phyloP scores from a whole-genome alignment of 1,139 yeast species.

The Magnusiomyces fungicola region DNA sequence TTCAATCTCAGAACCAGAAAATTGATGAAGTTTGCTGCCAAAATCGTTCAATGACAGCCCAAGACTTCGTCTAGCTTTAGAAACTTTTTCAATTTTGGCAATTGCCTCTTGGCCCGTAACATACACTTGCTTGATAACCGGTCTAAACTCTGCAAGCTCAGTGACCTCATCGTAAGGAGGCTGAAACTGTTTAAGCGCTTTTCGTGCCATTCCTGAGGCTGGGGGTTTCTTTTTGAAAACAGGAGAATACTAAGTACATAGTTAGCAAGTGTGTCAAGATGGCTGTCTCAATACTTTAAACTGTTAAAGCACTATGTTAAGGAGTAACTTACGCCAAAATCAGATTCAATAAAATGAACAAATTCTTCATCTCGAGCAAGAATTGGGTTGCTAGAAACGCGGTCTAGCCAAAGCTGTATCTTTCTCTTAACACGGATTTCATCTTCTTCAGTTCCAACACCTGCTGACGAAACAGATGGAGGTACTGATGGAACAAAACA shows the following conservation, averaged over 20 bases:
- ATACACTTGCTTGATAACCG: constrained; percentile 74
- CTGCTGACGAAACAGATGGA: constrained; percentile 63
- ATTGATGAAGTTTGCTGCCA: constrained; percentile 47
- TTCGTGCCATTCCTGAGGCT: constrained; percentile 74
- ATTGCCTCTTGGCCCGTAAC: constrained; percentile 50
- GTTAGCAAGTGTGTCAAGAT: constrained; percentile 16
- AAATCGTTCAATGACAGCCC: constrained; percentile 57
- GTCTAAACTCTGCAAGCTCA: constrained; percentile 78
- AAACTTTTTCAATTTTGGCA: constrained; percentile 46
- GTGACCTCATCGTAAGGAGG: constrained; percentile 85
- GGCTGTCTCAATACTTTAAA: not conserved
- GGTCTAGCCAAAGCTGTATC: constrained; percentile 82
- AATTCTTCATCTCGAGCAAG: constrained; percentile 82
- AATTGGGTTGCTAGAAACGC: constrained; percentile 68
- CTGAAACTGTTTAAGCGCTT: constrained; percentile 82
- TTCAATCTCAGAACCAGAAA: constrained; percentile 45
- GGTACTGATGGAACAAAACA: constrained; percentile 92
- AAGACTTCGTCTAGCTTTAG: constrained; percentile 49
- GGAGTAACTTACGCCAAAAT: constrained; percentile 44
- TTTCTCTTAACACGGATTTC: constrained; percentile 46
- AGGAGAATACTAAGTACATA: constrained; percentile 31
- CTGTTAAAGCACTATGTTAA: constrained; percentile 9
- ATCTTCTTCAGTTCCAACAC: constrained; percentile 80
- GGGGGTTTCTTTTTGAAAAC: constrained; percentile 45
- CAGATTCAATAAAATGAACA: constrained; percentile 80